Percentiles rank a stretch among this genome's conserved stretches.
Conservation (phyloP, 2,329 filamentous ascomycete genomes). For the Talaromyces sp. region DNA sequence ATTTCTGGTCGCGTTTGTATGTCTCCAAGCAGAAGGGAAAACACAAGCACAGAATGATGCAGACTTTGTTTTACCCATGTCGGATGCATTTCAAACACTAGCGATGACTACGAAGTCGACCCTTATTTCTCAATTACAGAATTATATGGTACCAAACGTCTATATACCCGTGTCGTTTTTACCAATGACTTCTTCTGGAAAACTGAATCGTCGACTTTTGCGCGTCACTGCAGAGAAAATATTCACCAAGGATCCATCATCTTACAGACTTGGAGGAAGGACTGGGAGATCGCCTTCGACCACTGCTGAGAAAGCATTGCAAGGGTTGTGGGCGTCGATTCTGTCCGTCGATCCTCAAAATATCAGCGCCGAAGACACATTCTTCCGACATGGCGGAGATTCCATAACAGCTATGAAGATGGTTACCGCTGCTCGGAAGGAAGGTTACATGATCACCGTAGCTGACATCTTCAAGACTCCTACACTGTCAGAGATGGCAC, state of each 20-base stretch:
- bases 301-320: conserved; percentile 8
- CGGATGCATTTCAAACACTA: conserved; percentile 4
- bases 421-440: conserved; percentile 8
- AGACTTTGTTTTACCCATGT: conserved; percentile 10
- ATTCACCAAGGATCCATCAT: conserved; percentile 3
- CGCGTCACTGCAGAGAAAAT: conserved; percentile 4
- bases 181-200: conserved; percentile 10
- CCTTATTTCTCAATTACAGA: conserved; percentile 5
- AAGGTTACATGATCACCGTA: conserved; percentile 8
- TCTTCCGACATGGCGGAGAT: conserved; percentile 23
- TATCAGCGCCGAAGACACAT: conserved; percentile 17
- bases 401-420: conserved; percentile 19
- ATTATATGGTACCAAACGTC: conserved; percentile 11
- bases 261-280: conserved; percentile 9
- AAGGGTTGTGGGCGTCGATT: conserved; percentile 10
- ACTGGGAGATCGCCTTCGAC: conserved; percentile 9
- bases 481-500: conserved; percentile 10
- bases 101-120: background rate
- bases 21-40: conserved; percentile 2
- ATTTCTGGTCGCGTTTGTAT: conserved; percentile 9
- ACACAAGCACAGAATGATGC: conserved; percentile 23
- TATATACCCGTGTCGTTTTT: conserved; percentile 10
- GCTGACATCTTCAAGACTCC: conserved; percentile 9
- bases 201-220: conserved; percentile 10
- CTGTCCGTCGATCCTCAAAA: conserved; percentile 10